Evolutionary conservation across 2,329 filamentous ascomycete genomes (phyloP), one percentile per base, ranked within the genome.

Genomic region (Penicillium thymicola): DNA sequence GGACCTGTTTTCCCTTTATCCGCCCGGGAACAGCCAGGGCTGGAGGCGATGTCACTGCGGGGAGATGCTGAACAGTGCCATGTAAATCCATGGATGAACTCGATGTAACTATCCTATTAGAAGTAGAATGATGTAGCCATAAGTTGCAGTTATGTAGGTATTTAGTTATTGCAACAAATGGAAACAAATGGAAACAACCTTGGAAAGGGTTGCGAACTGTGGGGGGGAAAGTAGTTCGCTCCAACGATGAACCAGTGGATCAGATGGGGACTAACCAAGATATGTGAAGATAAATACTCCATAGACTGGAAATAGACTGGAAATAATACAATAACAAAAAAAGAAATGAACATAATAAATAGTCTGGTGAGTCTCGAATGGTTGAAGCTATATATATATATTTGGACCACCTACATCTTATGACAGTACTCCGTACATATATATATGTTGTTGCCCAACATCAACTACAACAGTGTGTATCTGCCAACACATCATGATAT

Each of bases 401-500:
- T 38, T n/a, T 14, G 8, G 6, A 11, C 23, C 25, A 23, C n/a
- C n/a, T n/a, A n/a, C 25, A 23, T 14, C 2, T 5, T 36, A 8
- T 25, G 11, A n/a, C 16, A 47, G 13, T 16, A 21, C 21, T 21
- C 21, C 21, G 21, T 21, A 32, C 14, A 32, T 32, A 34, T 34
- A 34, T 47, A 54, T 48, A 49, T 25, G 30, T 60, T 48, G 58
- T 38, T 60, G 62, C 58, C 60, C 54, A 56, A 60, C 49, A n/a
- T 14, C 11, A 11, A 36, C 6, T 41, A 27, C 34, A 23, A 10
- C 21, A 21, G 21, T 21, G 21, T 21, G 21, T 21, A 44, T 40
- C 40, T 59, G 63, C 64, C 64, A 66, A 50, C 64, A 47, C 64
- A 65, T 63, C 62, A 58, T 11, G 44, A 32, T 23, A 49, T 38